A percentile compares a stretch with the other conserved stretches of the same genome.
Evolutionary conservation across 2,329 filamentous ascomycete species (phyloP).

Genomic region (Fusarium ambrosium): DNA sequence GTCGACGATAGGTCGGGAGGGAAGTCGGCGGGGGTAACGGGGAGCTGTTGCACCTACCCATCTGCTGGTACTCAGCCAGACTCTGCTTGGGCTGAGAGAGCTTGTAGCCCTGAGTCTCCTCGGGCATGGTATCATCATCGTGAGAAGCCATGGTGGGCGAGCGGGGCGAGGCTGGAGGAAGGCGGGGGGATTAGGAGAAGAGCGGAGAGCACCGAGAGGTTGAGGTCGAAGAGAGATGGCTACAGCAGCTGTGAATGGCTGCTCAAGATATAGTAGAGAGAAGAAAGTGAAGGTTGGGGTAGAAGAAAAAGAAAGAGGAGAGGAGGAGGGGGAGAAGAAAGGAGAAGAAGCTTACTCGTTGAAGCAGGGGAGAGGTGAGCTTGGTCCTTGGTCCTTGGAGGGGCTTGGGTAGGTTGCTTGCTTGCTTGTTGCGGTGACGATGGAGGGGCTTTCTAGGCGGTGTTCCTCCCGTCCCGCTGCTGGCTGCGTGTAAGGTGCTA

Average conservation of each 20-base stretch:
- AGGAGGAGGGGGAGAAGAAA: slow-evolving; percentile 21
- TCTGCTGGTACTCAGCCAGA: slow-evolving; percentile 91
- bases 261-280: slow-evolving; percentile 21
- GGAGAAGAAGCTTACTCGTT: slow-evolving; percentile 40
- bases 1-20: slow-evolving; percentile 5
- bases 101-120: slow-evolving; percentile 96
- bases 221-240: slow-evolving; percentile 9
- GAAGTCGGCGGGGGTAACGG: slow-evolving; percentile 7
- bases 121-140: slow-evolving; percentile 85
- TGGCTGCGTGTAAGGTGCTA: background rate
- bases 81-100: slow-evolving; percentile 97
- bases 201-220: slow-evolving; percentile 14
- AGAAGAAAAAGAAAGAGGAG: slow-evolving; percentile 11
- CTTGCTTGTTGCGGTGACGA: slow-evolving; percentile 50
- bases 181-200: slow-evolving; percentile 32
- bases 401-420: slow-evolving; percentile 30
- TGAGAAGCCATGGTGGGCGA: slow-evolving; percentile 72
- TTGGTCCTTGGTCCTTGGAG: slow-evolving; percentile 39
- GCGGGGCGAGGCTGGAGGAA: slow-evolving; percentile 29
- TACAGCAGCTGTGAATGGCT: slow-evolving; percentile 24
- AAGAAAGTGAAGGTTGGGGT: slow-evolving; percentile 23
- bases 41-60: slow-evolving; percentile 73
- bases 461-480: slow-evolving; percentile 25
- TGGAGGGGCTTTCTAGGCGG: slow-evolving; percentile 50
- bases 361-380: slow-evolving; percentile 41